Conservation (phyloP, 768 basidiomycete genomes). For the Leucocoprinus leucothites region DNA sequence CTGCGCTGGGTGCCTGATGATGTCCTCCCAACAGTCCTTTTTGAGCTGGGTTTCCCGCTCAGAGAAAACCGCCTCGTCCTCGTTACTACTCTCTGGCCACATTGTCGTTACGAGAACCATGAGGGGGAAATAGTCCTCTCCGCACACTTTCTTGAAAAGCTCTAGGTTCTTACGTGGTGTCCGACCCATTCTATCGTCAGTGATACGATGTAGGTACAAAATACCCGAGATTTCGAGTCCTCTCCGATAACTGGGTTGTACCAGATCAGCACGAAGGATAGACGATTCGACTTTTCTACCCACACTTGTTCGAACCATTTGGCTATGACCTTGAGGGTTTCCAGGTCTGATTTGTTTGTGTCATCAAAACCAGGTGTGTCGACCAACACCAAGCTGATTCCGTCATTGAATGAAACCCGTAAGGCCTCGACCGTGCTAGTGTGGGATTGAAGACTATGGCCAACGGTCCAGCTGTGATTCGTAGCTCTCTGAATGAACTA, state of each 20-base stretch:
- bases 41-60: not conserved
- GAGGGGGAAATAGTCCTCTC: conserved; percentile 1
- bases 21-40: conserved; percentile 11
- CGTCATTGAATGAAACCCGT: not conserved
- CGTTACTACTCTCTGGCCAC: conserved; percentile 3
- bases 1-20: not conserved
- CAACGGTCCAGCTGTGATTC: not conserved
- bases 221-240: conserved; percentile 11
- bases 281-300: not conserved
- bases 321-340: conserved; percentile 11
- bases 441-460: conserved; percentile 2
- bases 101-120: conserved; percentile 13
- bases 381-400: not conserved
- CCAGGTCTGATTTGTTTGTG: conserved; percentile 11
- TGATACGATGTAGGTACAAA: conserved; percentile 13
- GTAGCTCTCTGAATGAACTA: not conserved
- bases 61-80: not conserved
- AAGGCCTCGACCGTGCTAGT: not conserved
- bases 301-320: conserved; percentile 14
- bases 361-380: conserved; percentile 17
- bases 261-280: not conserved
- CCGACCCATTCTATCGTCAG: conserved; percentile 9
- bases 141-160: conserved; percentile 10
- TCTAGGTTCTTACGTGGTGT: conserved; percentile 7
- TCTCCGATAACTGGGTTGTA: not conserved